Evolutionary conservation across 2,329 filamentous ascomycete genomes (phyloP).

Genomic region (Paecilomyces fulvus): DNA sequence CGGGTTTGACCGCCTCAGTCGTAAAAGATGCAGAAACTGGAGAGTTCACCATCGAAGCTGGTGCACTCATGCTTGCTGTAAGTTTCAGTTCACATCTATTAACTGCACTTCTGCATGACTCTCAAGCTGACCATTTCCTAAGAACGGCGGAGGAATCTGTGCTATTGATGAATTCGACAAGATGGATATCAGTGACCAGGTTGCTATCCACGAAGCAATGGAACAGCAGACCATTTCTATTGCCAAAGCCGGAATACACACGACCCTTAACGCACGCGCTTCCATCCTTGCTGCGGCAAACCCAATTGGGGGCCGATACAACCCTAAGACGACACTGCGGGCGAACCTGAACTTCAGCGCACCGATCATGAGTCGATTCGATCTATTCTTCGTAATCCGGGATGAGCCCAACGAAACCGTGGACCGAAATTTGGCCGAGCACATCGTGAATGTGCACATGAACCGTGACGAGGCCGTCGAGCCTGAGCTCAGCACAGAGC

Average conservation of each 20-base stretch:
- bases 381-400: slow-evolving; percentile 94
- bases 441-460: slow-evolving; percentile 92
- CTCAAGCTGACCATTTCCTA: slow-evolving; percentile 2
- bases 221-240: slow-evolving; percentile 99
- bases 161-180: slow-evolving; percentile 99
- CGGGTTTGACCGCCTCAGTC: slow-evolving; percentile 92
- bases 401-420: slow-evolving; percentile 92
- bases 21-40: slow-evolving; percentile 98
- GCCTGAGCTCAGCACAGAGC: slow-evolving; percentile 92
- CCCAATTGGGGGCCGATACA: slow-evolving; percentile 87
- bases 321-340: slow-evolving; percentile 86
- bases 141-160: slow-evolving; percentile 80
- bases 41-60: slow-evolving; percentile 97
- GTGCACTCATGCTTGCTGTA: slow-evolving; percentile 87
- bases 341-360: slow-evolving; percentile 98
- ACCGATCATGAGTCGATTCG: slow-evolving; percentile 98
- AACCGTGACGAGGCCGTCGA: slow-evolving; percentile 83
- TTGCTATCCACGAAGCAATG: slow-evolving; percentile 99
- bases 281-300: slow-evolving; percentile 95
- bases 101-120: not conserved
- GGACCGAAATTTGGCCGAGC: slow-evolving; percentile 82
- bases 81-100: slow-evolving; percentile 7
- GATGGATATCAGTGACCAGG: slow-evolving; percentile 96
- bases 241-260: slow-evolving; percentile 96
- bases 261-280: slow-evolving; percentile 89